These are phyloP conservation scores for Colletotrichum sp. DNA, from an alignment of 2,329 filamentous ascomycete genomes.

Conservation along the genomic window DNA sequence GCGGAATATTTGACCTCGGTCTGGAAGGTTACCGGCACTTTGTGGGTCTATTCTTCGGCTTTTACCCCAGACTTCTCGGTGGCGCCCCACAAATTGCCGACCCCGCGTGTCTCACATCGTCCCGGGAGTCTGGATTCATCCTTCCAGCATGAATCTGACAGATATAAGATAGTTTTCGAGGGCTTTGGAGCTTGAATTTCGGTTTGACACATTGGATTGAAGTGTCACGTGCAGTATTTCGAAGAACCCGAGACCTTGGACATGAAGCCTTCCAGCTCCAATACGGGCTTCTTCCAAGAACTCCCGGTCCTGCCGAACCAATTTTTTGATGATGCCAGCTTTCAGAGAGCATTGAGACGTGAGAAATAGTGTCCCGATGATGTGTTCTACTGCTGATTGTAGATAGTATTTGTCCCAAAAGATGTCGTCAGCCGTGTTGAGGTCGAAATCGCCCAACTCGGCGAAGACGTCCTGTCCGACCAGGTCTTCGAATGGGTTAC, in stretches of 20 bases:
- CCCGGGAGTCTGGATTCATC: background rate
- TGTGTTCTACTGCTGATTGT: background rate
- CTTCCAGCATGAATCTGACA: background rate
- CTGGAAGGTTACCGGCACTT: background rate
- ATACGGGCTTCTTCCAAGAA: conserved; percentile 62
- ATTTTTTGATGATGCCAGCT: conserved; percentile 58
- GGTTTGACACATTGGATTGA: background rate
- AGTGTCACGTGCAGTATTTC: background rate
- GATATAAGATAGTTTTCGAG: background rate
- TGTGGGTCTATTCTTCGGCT: background rate
- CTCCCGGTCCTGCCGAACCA: conserved; percentile 59
- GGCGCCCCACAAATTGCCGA: background rate
- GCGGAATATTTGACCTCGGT: background rate
- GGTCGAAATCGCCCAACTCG: conserved; percentile 52
- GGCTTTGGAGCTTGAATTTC: no score
- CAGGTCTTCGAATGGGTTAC: conserved; percentile 61
- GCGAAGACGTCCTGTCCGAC: conserved; percentile 56
- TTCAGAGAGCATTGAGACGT: conserved; percentile 58
- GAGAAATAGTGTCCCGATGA: conserved; percentile 20
- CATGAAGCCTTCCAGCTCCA: conserved; percentile 50
- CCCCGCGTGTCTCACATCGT: background rate
- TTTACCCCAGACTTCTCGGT: background rate
- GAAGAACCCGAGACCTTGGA: background rate
- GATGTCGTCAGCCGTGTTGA: conserved; percentile 41
- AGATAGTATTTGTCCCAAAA: conserved; percentile 53